These are phyloP conservation scores for Amphicarpaea edgeworthii DNA, from an alignment of 306 rosid species.

Conservation along the genomic window DNA sequence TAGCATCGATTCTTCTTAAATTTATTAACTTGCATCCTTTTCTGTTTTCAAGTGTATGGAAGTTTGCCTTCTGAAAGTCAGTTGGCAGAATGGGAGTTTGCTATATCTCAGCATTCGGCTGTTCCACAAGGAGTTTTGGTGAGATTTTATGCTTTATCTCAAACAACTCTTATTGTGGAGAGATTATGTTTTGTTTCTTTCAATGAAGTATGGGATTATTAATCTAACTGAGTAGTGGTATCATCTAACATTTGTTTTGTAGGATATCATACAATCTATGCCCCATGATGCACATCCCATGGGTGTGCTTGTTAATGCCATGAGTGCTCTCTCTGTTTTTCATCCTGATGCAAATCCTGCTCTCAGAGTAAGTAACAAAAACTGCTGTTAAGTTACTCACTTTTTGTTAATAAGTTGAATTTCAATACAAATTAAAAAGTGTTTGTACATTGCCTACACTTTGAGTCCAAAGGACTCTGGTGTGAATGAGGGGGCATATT, in stretches of 20 bases:
- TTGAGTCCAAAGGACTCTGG: background rate
- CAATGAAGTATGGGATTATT: constrained; percentile 11
- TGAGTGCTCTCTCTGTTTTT: constrained; percentile 85
- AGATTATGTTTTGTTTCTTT: constrained; percentile 11
- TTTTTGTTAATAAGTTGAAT: constrained; percentile 7
- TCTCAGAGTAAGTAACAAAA: constrained; percentile 63
- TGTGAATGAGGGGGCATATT: background rate
- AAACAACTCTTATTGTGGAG: background rate
- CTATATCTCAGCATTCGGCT: constrained; percentile 91
- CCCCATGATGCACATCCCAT: constrained; percentile 99
- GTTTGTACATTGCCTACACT: background rate
- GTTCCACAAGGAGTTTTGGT: constrained; percentile 93
- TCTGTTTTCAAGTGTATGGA: constrained; percentile 74
- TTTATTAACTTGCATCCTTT: constrained; percentile 7
- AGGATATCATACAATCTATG: constrained; percentile 90
- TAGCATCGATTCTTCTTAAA: background rate
- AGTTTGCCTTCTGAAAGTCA: constrained; percentile 86
- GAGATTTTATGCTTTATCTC: constrained; percentile 42
- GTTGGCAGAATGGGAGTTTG: constrained; percentile 80
- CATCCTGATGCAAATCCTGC: constrained; percentile 98
- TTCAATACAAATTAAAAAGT: background rate
- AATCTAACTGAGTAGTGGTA: constrained; percentile 8
- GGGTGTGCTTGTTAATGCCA: constrained; percentile 87
- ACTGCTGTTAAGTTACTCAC: constrained; percentile 15
- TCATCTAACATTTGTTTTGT: constrained; percentile 46